Base-by-base conservation (phyloP, 2,329 filamentous ascomycete genomes). In the Tolypocladium amazonense region DNA sequence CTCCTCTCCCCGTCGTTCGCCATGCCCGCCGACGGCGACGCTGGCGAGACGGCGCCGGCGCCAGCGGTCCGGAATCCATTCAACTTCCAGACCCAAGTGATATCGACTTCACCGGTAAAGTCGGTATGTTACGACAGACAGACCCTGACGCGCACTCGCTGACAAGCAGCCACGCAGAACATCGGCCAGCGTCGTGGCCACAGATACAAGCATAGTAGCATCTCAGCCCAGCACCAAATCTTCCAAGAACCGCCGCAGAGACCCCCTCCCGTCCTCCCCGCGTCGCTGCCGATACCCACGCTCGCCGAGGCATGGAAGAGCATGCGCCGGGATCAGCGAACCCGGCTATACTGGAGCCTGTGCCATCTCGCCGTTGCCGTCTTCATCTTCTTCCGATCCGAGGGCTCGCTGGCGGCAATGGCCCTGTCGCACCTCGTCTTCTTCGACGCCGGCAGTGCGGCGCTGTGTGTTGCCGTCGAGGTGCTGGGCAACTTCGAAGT, bases 401-500 rank as follows among this genome's bases (percentile, higher is more conserved):
- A 91, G 62, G 91, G 91, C 39, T 96, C 90, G 25, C 82, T 97
- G 33, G 91, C 93, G 14, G 88, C 96, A 76, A 97, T 92, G 8
- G 93, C 93, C 0, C 79, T 99, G 23, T 96, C 92, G 12, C 92
- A 97, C 68, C 79, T 99, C 55, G 88, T 97, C 61, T 90, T 97
- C 73, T 99, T 97, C 72, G 94, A 99, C 71, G 93, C 94, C 11
- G 85, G 96, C 1, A 94, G 92, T 39, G 94, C 94, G 5, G 87
- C 92, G 56, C 84, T 97, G 6, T 97, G 93, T 72, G 92, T 96
- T 4, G 87, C 85, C 15, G 93, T 97, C 55, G 94, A 99, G 70
- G 90, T 97, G 1, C 84, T 97, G 56, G 87, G 90, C 57, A 99
- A 99, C 72, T 99, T 99, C 68, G 94, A 99, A 71, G 92, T 97